Evolutionary conservation across 2,329 filamentous ascomycete species (phyloP).

Genomic region (Fusarium irregulare): DNA sequence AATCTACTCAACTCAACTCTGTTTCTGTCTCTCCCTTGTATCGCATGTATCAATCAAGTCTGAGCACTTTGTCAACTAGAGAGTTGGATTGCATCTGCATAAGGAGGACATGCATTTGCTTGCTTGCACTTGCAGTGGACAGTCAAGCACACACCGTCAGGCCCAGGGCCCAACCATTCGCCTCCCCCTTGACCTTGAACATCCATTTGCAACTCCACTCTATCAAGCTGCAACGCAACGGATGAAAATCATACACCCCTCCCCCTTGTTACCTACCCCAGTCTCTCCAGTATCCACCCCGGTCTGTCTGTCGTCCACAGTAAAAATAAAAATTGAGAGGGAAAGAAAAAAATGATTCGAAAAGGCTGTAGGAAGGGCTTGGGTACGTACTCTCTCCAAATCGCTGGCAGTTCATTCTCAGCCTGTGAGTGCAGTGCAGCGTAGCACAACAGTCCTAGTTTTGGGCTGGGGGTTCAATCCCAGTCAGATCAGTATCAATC

Average conservation of each 20-base stretch:
- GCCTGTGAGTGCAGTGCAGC: conserved; percentile 2
- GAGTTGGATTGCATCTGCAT: conserved; percentile 8
- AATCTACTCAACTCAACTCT: not conserved
- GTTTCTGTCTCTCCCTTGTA: conserved; percentile 26
- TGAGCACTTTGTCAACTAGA: conserved; percentile 17
- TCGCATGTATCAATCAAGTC: conserved; percentile 26
- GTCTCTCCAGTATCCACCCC: conserved; percentile 43
- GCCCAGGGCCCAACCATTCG: conserved; percentile 28
- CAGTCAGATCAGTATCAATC: conserved; percentile 34
- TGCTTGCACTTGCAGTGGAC: conserved; percentile 1
- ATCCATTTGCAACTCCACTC: conserved; percentile 26
- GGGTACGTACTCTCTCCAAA: conserved; percentile 27
- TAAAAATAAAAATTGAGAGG: conserved; percentile 20
- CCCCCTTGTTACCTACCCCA: conserved; percentile 38
- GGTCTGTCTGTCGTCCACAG: conserved; percentile 36
- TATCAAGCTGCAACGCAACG: conserved; percentile 26
- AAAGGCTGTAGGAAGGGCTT: conserved; percentile 8
- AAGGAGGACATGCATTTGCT: conserved; percentile 24
- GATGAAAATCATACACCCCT: conserved; percentile 37
- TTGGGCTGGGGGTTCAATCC: conserved; percentile 13
- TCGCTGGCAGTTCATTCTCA: conserved; percentile 19
- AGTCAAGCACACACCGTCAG: conserved; percentile 11
- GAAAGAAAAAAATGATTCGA: conserved; percentile 26
- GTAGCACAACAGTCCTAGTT: conserved; percentile 17
- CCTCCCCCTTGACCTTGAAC: conserved; percentile 38